phyloP scores from a whole-genome alignment of 257 asterid genomes.

The Solanum paucissectum region DNA sequence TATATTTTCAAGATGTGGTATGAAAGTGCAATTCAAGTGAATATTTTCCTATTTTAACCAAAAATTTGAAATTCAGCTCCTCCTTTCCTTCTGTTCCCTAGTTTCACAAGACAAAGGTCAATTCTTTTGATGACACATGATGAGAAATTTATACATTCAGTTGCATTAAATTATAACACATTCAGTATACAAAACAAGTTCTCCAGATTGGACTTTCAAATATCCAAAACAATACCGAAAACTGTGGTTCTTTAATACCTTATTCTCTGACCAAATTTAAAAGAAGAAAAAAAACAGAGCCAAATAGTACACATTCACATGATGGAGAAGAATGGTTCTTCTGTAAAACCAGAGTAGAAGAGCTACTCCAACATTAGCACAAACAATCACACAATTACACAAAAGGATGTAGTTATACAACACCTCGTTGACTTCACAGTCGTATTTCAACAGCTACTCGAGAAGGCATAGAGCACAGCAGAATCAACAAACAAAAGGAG shows the following conservation, averaged over 20 bases:
- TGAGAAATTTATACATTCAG: not conserved
- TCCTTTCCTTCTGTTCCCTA: not conserved
- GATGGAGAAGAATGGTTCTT: not conserved
- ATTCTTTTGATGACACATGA: not conserved
- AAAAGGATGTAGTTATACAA: not conserved
- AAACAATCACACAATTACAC: not conserved
- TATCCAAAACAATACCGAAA: not conserved
- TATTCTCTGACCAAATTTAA: not conserved
- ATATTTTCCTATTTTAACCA: not conserved
- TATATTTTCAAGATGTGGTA: too few relatives aligned
- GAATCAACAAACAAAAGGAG: conserved; percentile 61
- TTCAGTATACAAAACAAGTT: not conserved
- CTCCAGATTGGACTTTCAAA: not conserved
- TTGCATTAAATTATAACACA: not conserved
- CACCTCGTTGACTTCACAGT: not conserved
- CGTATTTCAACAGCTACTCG: not conserved
- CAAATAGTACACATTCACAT: not conserved
- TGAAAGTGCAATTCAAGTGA: not conserved
- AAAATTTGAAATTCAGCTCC: not conserved
- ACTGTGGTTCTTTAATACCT: not conserved
- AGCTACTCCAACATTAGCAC: not conserved
- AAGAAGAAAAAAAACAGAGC: not conserved
- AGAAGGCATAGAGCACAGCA: not conserved
- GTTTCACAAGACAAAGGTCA: not conserved
- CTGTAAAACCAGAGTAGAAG: not conserved